These are phyloP conservation scores for Ascosphaera apis DNA, from an alignment of 2,329 filamentous ascomycete species.

Conservation along the genomic window DNA sequence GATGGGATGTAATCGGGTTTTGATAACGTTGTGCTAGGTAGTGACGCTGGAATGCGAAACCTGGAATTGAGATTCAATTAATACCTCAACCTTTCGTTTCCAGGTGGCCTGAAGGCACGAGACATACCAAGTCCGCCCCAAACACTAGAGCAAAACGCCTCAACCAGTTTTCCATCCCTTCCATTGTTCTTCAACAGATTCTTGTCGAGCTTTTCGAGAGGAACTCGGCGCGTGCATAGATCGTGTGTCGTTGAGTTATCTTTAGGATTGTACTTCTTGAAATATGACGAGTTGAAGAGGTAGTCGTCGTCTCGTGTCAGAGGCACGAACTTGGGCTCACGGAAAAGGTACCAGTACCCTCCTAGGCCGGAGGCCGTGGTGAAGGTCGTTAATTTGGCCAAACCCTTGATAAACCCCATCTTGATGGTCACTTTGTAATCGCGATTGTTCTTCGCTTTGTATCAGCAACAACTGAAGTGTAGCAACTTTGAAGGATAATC, in stretches of 20 bases:
- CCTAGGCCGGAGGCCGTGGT: slow-evolving; percentile 27
- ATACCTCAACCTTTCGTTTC: not conserved
- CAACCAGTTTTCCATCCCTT: slow-evolving; percentile 35
- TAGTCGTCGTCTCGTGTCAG: slow-evolving; percentile 36
- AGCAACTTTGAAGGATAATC: too few species aligned
- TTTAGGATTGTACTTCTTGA: slow-evolving; percentile 36
- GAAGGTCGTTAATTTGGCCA: slow-evolving; percentile 22
- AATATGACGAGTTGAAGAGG: slow-evolving; percentile 36
- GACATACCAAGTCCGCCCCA: slow-evolving; percentile 39
- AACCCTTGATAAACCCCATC: slow-evolving; percentile 31
- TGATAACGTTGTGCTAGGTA: slow-evolving; percentile 37
- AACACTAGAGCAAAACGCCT: slow-evolving; percentile 43
- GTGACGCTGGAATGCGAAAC: slow-evolving; percentile 30
- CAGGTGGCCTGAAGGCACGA: slow-evolving; percentile 1
- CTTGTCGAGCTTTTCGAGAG: slow-evolving; percentile 39
- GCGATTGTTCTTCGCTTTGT: too few species aligned
- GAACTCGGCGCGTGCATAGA: slow-evolving; percentile 37
- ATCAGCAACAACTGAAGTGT: too few species aligned
- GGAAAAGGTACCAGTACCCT: slow-evolving; percentile 30
- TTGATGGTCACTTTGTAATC: too few species aligned
- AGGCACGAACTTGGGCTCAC: slow-evolving; percentile 32
- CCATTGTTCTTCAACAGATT: slow-evolving; percentile 39
- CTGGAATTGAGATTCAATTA: slow-evolving; percentile 6
- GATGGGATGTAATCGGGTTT: slow-evolving; percentile 29
- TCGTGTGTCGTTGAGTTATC: slow-evolving; percentile 41